A percentile compares a stretch with the other conserved stretches of the same genome.
phyloP scores from a whole-genome alignment of 805 yeast genomes.

The Monosporozyma servazzii region DNA sequence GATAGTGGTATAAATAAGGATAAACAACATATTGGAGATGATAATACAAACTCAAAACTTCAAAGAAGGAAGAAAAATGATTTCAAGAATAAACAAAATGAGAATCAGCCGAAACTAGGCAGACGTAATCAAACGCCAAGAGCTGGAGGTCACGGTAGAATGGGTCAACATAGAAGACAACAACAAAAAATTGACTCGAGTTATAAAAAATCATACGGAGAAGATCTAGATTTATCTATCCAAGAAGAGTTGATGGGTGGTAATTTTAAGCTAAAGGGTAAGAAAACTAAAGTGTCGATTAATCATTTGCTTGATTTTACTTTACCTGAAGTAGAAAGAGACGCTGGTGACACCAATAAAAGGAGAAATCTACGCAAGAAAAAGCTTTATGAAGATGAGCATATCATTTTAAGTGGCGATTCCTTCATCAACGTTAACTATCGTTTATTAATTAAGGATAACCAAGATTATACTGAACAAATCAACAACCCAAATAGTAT shows the following conservation, averaged over 20 bases:
- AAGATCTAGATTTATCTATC: conserved; percentile 20
- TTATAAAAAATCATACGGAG: background rate
- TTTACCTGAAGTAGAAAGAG: conserved; percentile 34
- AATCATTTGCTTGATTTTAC: conserved; percentile 59
- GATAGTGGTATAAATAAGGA: background rate
- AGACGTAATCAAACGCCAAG: background rate
- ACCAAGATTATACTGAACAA: conserved; percentile 48
- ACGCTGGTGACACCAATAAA: conserved; percentile 9
- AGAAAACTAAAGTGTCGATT: conserved; percentile 42
- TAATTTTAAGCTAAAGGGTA: conserved; percentile 28
- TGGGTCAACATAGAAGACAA: conserved; percentile 8
- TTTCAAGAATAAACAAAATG: background rate
- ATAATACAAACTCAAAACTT: background rate
- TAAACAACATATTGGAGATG: background rate
- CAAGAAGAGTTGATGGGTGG: conserved; percentile 30
- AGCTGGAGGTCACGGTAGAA: conserved; percentile 1
- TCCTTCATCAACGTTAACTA: conserved; percentile 75
- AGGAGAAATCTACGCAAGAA: conserved; percentile 17
- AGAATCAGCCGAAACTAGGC: background rate
- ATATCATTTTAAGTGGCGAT: conserved; percentile 50
- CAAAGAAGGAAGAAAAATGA: background rate
- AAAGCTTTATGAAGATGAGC: conserved; percentile 24
- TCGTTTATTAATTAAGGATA: conserved; percentile 67
- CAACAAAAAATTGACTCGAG: background rate
- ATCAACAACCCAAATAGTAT: conserved; percentile 68